Evolutionary conservation across 2,329 filamentous ascomycete species (phyloP), one percentile per base, ranked within the genome.

Genomic region (Phaeosphaeriaceae sp.): DNA sequence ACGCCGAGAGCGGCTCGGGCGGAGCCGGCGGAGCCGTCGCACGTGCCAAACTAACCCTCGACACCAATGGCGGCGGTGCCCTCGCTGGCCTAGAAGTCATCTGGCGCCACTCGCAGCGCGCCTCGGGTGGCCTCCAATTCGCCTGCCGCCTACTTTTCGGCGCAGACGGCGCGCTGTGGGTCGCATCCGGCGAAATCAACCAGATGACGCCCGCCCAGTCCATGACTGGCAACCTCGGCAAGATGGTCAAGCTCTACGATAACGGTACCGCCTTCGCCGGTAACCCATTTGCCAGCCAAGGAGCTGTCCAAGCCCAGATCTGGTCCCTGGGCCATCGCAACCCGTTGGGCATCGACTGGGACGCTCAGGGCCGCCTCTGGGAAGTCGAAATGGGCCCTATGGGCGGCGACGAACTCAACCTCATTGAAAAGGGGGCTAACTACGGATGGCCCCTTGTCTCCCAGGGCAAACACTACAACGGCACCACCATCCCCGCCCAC

Each of bases 341-440:
- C 46, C 54, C 54, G 18, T 48, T 58, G 5, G 54, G 54, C 37
- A 58, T 58, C 28, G 54, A 58, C 46, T 58, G 48, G 48, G 54
- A 58, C 40, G 54, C 54, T 13, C 45, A 58, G 43, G 54, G 54
- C 2, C 54, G 54, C 21, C 54, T 58, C 40, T 58, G 54, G 54
- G 54, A 58, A 21, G 51, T 58, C 46, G 54, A 58, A 30, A 58
- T 58, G 54, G 54, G 54, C 15, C 54, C 54, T 39, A 52, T 52
- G 52, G 54, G 54, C 39, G 54, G 54, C 41, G 54, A 58, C 52
- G 54, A 58, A 36, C 51, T 58, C 51, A 58, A 58, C 42, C 48
- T 58, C 13, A 58, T 58, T 43, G 36, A 55, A 37, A 23, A 34
- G 16, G 54, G 54, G 38, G 41, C 36, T 12, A 58, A 58, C 37